Conservation (phyloP, 2,329 filamentous ascomycete species). For the Herpotrichia juniperi region DNA sequence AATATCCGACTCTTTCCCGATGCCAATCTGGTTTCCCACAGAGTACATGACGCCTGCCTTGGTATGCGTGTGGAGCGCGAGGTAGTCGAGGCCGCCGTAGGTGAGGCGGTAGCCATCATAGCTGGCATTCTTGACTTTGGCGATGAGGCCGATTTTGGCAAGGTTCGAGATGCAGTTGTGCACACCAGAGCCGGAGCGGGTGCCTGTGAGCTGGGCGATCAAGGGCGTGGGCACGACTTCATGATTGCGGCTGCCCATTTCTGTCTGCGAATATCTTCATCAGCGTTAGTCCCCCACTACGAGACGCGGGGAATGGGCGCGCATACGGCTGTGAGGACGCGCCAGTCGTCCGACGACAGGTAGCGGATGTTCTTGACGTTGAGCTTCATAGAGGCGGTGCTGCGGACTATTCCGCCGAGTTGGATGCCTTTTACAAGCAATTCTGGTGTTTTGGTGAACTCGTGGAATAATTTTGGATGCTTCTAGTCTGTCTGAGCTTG, state of each 20-base stretch:
- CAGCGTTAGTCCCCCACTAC: constrained; percentile 41
- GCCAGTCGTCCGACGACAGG: constrained; percentile 91
- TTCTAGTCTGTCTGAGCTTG: constrained; percentile 28
- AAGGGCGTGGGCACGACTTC: constrained; percentile 92
- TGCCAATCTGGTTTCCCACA: constrained; percentile 91
- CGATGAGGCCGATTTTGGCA: constrained; percentile 90
- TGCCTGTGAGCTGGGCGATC: constrained; percentile 81
- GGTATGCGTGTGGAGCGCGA: constrained; percentile 90
- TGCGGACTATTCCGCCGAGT: constrained; percentile 5
- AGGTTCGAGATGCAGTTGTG: constrained; percentile 87
- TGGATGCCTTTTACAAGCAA: constrained; percentile 14
- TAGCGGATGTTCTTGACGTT: constrained; percentile 94
- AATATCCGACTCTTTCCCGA: constrained; percentile 98
- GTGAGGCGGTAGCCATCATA: constrained; percentile 98
- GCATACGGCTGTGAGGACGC: constrained; percentile 84
- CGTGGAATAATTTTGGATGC: constrained; percentile 29
- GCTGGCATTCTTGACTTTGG: constrained; percentile 90
- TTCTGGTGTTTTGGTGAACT: background rate
- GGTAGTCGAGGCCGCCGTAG: constrained; percentile 95
- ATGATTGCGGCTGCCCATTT: constrained; percentile 94
- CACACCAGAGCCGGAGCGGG: constrained; percentile 75
- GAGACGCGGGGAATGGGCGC: constrained; percentile 2
- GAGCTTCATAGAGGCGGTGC: constrained; percentile 74
- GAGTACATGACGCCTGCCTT: constrained; percentile 83
- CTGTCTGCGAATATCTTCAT: constrained; percentile 66